Percentiles rank a stretch among this genome's conserved stretches.
These are phyloP conservation scores for Claviceps quebecensis DNA, from an alignment of 2,329 filamentous ascomycete genomes.

Conservation along the genomic window DNA sequence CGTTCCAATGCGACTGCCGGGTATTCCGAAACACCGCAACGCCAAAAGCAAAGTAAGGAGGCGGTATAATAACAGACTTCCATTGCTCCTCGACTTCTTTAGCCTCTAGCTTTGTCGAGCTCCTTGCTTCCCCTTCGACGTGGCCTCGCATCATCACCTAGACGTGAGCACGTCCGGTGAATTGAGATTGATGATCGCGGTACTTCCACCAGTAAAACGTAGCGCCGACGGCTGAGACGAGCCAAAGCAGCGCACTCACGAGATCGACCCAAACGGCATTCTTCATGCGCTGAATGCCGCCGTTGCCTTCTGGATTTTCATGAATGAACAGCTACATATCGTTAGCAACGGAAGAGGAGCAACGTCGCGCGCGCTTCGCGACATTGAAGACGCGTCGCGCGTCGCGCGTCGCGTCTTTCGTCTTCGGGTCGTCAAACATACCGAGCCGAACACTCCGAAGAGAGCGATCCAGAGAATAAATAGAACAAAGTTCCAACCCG, in stretches of 20 bases:
- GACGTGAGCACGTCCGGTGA: slow-evolving; percentile 45
- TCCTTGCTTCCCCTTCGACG: background rate
- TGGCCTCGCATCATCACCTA: slow-evolving; percentile 15
- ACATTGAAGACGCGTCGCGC: background rate
- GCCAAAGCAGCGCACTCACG: slow-evolving; percentile 61
- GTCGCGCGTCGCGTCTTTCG: background rate
- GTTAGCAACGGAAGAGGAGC: background rate
- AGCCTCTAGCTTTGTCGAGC: background rate
- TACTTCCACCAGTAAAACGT: slow-evolving; percentile 45
- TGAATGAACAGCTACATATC: slow-evolving; percentile 50
- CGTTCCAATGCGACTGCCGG: background rate
- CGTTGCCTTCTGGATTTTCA: slow-evolving; percentile 49
- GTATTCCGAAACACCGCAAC: slow-evolving; percentile 1
- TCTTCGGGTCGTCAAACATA: slow-evolving; percentile 13
- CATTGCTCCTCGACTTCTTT: background rate
- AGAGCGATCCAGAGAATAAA: slow-evolving; percentile 69
- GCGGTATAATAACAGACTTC: background rate
- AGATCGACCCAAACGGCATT: slow-evolving; percentile 76
- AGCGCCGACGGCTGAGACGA: slow-evolving; percentile 44
- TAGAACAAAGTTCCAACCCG: slow-evolving; percentile 57
- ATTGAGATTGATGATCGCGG: slow-evolving; percentile 36
- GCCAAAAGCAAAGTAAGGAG: slow-evolving; percentile 1
- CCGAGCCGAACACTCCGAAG: slow-evolving; percentile 70
- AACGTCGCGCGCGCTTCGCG: background rate
- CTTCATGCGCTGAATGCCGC: slow-evolving; percentile 62